Percentiles rank a stretch among this genome's conserved stretches.
Evolutionary conservation across 768 basidiomycete species (phyloP).

Genomic region (Butyriboletus loyo): DNA sequence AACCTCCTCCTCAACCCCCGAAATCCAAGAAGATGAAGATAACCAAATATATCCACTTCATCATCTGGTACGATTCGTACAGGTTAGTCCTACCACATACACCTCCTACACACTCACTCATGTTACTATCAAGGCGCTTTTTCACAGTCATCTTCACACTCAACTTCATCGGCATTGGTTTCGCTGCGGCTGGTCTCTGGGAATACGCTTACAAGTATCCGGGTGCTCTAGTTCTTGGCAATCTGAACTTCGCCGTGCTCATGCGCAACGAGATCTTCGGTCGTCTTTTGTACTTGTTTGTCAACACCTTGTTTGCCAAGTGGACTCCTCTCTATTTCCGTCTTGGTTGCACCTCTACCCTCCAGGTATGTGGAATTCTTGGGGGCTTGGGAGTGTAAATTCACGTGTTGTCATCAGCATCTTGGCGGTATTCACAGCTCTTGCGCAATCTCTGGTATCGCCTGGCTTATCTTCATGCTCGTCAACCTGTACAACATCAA

Average conservation of each 20-base stretch:
- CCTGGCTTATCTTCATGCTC: slow-evolving; percentile 67
- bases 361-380: slow-evolving; percentile 44
- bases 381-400: neutral
- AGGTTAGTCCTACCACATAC: slow-evolving; percentile 40
- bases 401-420: slow-evolving; percentile 43
- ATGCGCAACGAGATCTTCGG: slow-evolving; percentile 83
- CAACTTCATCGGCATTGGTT: slow-evolving; percentile 57
- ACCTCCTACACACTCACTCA: slow-evolving; percentile 1
- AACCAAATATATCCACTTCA: slow-evolving; percentile 58
- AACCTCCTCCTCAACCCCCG: slow-evolving; percentile 34
- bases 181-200: slow-evolving; percentile 65
- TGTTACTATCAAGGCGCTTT: slow-evolving; percentile 53
- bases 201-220: slow-evolving; percentile 63
- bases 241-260: slow-evolving; percentile 67
- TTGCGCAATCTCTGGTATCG: slow-evolving; percentile 66
- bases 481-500: slow-evolving; percentile 52
- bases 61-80: slow-evolving; percentile 79
- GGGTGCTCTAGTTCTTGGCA: slow-evolving; percentile 72
- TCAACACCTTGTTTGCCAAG: slow-evolving; percentile 80
- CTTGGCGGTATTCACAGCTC: slow-evolving; percentile 79
- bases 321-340: slow-evolving; percentile 75
- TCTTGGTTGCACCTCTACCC: slow-evolving; percentile 67
- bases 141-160: slow-evolving; percentile 59
- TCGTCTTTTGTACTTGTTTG: slow-evolving; percentile 64
- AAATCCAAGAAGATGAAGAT: slow-evolving; percentile 52